These are phyloP conservation scores for Leishmania gerbilli DNA, from an alignment of 208 protist genomes.

Conservation along the genomic window DNA sequence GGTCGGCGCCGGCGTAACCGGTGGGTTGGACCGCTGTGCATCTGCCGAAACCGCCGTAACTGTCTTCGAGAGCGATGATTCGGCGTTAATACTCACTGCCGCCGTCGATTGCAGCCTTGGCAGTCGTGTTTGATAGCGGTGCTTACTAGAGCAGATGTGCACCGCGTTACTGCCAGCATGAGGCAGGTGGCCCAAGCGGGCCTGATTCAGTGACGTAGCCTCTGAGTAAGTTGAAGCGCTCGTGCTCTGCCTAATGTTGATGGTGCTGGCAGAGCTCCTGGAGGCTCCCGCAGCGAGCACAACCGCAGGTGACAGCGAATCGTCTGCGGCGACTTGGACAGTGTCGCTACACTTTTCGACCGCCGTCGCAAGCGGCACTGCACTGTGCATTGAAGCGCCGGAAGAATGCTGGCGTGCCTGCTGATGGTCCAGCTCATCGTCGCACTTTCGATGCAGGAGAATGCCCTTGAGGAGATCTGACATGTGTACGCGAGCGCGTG, in stretches of 20 bases:
- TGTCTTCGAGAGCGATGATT: neutral
- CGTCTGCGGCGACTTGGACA: neutral
- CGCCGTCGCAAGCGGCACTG: neutral
- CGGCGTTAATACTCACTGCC: neutral
- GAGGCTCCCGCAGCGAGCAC: neutral
- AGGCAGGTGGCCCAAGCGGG: neutral
- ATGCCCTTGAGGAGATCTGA: conserved; percentile 10
- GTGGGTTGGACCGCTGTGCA: neutral
- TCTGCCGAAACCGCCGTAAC: neutral
- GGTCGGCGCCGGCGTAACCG: neutral
- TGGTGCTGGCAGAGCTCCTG: neutral
- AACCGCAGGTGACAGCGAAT: neutral
- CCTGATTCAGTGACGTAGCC: neutral
- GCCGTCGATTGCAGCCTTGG: conserved; percentile 2
- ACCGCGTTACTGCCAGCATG: neutral
- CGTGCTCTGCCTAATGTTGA: neutral
- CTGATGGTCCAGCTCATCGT: conserved; percentile 6
- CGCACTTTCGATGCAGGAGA: conserved; percentile 17
- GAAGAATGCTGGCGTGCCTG: neutral
- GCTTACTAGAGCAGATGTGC: neutral
- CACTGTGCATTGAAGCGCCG: neutral
- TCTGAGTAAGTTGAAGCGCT: neutral
- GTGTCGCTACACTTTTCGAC: neutral
- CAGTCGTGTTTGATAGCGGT: conserved; percentile 2
- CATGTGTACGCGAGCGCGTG: neutral